Conservation (phyloP, 768 basidiomycete genomes). For the Baorangia bicolor region DNA sequence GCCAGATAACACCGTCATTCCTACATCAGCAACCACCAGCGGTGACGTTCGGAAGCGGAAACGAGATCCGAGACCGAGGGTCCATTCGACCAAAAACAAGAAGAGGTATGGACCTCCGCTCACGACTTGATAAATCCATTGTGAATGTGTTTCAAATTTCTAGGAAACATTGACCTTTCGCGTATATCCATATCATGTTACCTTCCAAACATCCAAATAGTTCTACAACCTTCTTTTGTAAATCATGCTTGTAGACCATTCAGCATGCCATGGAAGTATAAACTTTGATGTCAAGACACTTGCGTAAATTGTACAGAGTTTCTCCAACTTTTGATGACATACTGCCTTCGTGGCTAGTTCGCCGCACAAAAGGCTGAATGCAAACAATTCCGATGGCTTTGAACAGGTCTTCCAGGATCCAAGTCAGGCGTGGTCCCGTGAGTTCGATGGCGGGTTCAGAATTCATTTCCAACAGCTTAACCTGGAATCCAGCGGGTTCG, state of each 20-base stretch:
- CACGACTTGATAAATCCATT: neutral
- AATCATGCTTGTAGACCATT: neutral
- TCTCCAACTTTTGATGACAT: constrained; percentile 53
- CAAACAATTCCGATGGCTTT: constrained; percentile 63
- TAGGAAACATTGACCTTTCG: constrained; percentile 10
- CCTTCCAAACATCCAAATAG: neutral
- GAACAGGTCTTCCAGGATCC: constrained; percentile 83
- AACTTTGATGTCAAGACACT: constrained; percentile 62
- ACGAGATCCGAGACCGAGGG: neutral
- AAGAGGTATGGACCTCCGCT: constrained; percentile 3
- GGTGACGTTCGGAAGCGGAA: constrained; percentile 14
- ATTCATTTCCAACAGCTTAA: constrained; percentile 87
- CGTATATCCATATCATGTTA: neutral
- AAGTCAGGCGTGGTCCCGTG: constrained; percentile 78
- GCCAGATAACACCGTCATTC: neutral
- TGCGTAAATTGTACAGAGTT: constrained; percentile 52
- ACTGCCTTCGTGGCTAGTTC: neutral
- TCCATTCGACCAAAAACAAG: constrained; percentile 2
- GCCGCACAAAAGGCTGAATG: constrained; percentile 58
- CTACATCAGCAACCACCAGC: neutral
- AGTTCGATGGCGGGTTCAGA: constrained; percentile 95
- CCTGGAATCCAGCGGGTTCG: constrained; percentile 42
- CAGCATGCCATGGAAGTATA: constrained; percentile 30
- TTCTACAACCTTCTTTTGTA: neutral
- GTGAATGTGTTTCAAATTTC: neutral